Percentiles rank a stretch among this genome's conserved stretches.
Evolutionary conservation across 2,329 filamentous ascomycete genomes (phyloP).

Genomic region (Xylaria sp.): DNA sequence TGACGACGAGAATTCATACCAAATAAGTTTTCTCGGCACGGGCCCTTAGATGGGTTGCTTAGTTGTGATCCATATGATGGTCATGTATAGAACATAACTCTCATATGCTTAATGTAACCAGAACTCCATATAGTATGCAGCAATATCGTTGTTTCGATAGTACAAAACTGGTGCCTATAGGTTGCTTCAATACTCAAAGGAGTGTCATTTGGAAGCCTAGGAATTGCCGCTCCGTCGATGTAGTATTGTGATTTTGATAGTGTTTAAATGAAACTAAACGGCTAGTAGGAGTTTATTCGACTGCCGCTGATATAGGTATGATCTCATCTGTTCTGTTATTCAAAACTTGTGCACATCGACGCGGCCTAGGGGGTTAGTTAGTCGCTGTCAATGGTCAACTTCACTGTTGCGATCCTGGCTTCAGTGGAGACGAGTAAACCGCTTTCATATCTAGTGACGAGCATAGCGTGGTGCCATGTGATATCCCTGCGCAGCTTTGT

Average conservation of each 20-base stretch:
- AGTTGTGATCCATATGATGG: background rate
- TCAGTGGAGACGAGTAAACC: background rate
- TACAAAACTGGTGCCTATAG: background rate
- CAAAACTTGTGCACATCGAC: background rate
- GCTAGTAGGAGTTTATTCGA: conserved; percentile 7
- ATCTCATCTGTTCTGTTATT: conserved; percentile 37
- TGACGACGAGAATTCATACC: background rate
- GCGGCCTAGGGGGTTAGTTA: background rate
- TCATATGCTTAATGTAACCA: background rate
- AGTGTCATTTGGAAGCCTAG: background rate
- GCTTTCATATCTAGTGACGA: background rate
- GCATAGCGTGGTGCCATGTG: conserved; percentile 8
- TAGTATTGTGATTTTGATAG: conserved; percentile 8
- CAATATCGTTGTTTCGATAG: background rate
- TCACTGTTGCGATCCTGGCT: background rate
- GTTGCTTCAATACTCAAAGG: background rate
- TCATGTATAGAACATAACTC: background rate
- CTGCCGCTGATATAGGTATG: conserved; percentile 29
- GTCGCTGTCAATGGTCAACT: conserved; percentile 1
- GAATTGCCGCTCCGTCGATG: background rate
- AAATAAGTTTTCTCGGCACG: background rate
- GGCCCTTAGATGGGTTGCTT: background rate
- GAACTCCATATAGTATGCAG: background rate
- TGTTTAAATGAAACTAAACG: conserved; percentile 15
- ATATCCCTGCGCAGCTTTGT: background rate